These are phyloP conservation scores for Vitis cinerea DNA, from an alignment of 164 flowering plant species.

Conservation along the genomic window DNA sequence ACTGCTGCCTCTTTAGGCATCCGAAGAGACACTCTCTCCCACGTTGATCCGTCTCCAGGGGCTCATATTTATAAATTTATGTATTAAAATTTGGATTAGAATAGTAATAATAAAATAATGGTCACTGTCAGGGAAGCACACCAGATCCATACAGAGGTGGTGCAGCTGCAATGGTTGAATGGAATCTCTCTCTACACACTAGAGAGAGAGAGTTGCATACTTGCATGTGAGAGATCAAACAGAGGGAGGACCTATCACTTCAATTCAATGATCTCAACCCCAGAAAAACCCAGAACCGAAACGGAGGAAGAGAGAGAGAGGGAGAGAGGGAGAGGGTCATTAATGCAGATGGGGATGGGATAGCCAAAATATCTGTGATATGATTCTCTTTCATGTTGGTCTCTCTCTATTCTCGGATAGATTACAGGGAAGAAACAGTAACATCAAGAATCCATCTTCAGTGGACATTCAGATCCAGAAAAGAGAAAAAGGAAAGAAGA, in stretches of 20 bases:
- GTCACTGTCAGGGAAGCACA: conserved; percentile 23
- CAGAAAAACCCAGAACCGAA: conserved; percentile 6
- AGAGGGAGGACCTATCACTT: conserved; percentile 13
- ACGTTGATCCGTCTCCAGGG: conserved; percentile 19
- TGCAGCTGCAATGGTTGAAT: conserved; percentile 24
- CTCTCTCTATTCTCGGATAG: not conserved
- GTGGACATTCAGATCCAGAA: conserved; percentile 11
- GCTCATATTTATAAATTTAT: not conserved
- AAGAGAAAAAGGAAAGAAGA: not conserved
- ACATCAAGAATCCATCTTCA: conserved; percentile 21
- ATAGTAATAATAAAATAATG: not conserved
- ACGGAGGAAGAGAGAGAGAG: not conserved
- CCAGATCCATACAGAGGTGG: conserved; percentile 23
- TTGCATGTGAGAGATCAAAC: not conserved
- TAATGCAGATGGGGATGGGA: not conserved
- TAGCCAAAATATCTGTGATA: not conserved
- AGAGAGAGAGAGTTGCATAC: not conserved
- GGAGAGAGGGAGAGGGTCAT: not conserved
- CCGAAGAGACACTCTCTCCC: conserved; percentile 15
- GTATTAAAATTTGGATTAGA: not conserved
- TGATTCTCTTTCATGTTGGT: conserved; percentile 4
- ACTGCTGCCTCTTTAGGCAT: conserved; percentile 3
- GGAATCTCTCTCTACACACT: conserved; percentile 26
- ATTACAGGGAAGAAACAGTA: not conserved
- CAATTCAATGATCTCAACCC: conserved; percentile 5